Evolutionary conservation across 306 rosid species (phyloP), one percentile per base, ranked within the genome.

Genomic region (Trifolium repens): DNA sequence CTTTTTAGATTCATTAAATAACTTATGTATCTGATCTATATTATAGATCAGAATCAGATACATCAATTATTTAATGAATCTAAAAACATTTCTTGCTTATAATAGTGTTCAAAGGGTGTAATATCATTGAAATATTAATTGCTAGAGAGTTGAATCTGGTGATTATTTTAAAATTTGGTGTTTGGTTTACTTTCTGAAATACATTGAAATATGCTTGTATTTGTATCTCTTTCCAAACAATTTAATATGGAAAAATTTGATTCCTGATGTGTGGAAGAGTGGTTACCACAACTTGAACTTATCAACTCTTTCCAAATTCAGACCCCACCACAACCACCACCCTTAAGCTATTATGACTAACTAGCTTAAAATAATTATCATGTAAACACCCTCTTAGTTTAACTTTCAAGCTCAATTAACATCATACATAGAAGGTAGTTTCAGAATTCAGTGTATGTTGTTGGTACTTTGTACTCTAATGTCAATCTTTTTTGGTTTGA

Each of bases 251-350:
- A 54, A 69, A 71, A 44, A 44, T 22, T 15, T 62, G 13, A 26
- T 39, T 52, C 54, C 12, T 40, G 40, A 64, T 49, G 46, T 9
- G 40, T 34, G 50, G 34, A 59, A 7, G 60, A 42, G 44, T 52
- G 78, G 74, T 81, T 62, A 12, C 63, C 57, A 35, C 7, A 46
- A 34, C 78, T 75, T 62, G 77, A 54, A 64, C 26, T 35, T 63
- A 70, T 63, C 46, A 10, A 12, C 70, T 53, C 47, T 54, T 8
- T 26, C 50, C 72, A 35, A 55, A 65, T 47, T 57, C 60, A 2
- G 22, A 37, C 71, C 85, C 57, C 55, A 71, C 73, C 75, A 54
- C 4, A 32, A 53, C 74, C 40, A 64, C 67, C 71, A 26, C 43
- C 47, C 42, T 57, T 57, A 35, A 43, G 50, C 27, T 54, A 54